Evolutionary conservation across 2,329 filamentous ascomycete genomes (phyloP).

Genomic region (Aspergillus pseudoglaucus): DNA sequence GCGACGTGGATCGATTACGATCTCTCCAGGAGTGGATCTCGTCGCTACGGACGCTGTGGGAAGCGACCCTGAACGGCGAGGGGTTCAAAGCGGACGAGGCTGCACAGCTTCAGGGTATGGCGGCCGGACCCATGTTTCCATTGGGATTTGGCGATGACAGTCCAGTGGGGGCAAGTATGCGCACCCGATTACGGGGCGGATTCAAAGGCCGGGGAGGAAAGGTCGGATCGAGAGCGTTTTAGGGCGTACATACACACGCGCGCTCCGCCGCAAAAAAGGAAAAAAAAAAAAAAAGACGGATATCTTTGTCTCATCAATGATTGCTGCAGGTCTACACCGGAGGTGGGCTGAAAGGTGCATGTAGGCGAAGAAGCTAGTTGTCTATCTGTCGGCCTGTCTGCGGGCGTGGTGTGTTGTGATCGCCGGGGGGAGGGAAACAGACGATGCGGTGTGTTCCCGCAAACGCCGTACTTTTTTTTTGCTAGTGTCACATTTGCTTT

Average conservation of each 20-base stretch:
- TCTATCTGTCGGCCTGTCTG: too few relatives aligned
- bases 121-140: constrained; percentile 20
- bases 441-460: too few relatives aligned
- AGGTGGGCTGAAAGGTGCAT: too few relatives aligned
- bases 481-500: too few relatives aligned
- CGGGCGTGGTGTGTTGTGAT: too few relatives aligned
- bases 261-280: too few relatives aligned
- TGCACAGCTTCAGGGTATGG: constrained; percentile 19
- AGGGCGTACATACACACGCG: background rate
- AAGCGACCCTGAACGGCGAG: constrained; percentile 66
- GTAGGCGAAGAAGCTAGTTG: too few relatives aligned
- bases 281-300: too few relatives aligned
- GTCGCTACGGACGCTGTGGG: constrained; percentile 64
- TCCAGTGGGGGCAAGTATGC: constrained; percentile 16
- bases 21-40: constrained; percentile 67
- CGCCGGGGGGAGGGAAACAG: too few relatives aligned
- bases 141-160: constrained; percentile 28
- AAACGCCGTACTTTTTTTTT: too few relatives aligned
- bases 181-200: constrained; percentile 20
- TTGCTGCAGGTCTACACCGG: too few relatives aligned
- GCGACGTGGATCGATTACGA: constrained; percentile 62
- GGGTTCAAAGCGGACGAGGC: constrained; percentile 49
- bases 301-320: too few relatives aligned
- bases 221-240: background rate
- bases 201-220: constrained; percentile 18